Evolutionary conservation across 176 grass and related monocot genomes (phyloP).

Genomic region (maize (Zea mays)): Zm-B73-REFERENCE-NAM-5.0 NC_050103.1:129581001-129581500

Average conservation of each 20-base stretch:
- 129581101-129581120: neutral
- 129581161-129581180: neutral
- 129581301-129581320: neutral
- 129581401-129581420: neutral
- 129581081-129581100: constrained; percentile 1
- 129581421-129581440: neutral
- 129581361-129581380: no score
- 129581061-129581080: neutral
- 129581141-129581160: neutral
- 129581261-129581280: neutral
- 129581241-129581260: neutral
- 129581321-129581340: neutral
- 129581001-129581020: neutral
- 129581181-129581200: neutral
- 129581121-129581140: constrained; percentile 23
- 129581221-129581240: neutral
- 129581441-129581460: neutral
- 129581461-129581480: neutral
- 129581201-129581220: neutral
- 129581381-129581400: neutral
- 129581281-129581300: neutral
- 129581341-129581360: neutral
- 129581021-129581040: constrained; percentile 1
- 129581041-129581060: neutral
- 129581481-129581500: no score